Conservation (phyloP, 148 eudicot species). For the Euryodendron excelsum region DNA sequence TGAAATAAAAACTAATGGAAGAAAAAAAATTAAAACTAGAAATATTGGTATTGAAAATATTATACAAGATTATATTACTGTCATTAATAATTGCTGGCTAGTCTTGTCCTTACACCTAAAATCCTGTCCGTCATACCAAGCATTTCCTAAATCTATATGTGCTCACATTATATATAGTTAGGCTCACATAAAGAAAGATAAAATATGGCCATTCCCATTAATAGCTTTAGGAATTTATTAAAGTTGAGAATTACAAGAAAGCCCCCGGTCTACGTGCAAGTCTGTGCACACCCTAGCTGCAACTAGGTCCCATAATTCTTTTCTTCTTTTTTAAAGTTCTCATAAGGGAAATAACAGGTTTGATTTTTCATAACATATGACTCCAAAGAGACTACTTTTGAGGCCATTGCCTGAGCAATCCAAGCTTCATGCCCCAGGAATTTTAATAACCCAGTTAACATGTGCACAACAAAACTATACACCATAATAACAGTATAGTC, state of each 20-base stretch:
- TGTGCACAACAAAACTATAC: conserved; percentile 2
- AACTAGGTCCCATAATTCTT: background rate
- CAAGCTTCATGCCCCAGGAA: background rate
- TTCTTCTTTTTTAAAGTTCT: background rate
- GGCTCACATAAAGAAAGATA: too few relatives aligned
- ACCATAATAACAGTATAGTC: background rate
- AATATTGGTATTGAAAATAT: background rate
- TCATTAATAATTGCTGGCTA: background rate
- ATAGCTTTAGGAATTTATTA: background rate
- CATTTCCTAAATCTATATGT: too few relatives aligned
- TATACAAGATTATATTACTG: background rate
- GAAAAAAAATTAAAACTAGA: too few relatives aligned
- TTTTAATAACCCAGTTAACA: background rate
- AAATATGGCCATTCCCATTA: too few relatives aligned
- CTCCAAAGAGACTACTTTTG: background rate
- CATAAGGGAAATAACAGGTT: background rate
- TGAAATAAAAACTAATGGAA: too few relatives aligned
- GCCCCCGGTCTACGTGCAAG: background rate
- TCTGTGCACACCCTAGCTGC: background rate
- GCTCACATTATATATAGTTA: too few relatives aligned
- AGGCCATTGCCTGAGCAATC: conserved; percentile 1
- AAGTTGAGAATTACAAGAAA: background rate
- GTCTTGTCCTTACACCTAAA: background rate
- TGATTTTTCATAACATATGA: background rate
- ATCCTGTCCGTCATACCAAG: too few relatives aligned